Evolutionary conservation across 768 basidiomycete genomes (phyloP), one percentile per base, ranked within the genome.

Genomic region (Leccinellum luteum): DNA sequence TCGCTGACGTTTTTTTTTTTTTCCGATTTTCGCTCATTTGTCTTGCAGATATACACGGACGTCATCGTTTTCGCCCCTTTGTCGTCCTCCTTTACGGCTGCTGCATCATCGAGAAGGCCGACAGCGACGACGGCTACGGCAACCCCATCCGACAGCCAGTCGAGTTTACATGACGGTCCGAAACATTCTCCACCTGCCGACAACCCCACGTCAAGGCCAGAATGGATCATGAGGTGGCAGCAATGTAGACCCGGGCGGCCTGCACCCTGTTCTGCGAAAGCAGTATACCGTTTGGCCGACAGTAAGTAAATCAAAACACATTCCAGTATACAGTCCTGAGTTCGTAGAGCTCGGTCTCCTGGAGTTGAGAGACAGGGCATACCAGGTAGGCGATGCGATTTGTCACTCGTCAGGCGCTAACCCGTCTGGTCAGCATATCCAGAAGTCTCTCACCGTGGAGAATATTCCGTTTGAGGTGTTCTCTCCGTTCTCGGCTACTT

Each of bases 401-500:
- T 15, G 6, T 51, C 50, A 31, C 14, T 14, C 3, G 2, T 15
- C 14, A 17, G 34, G 19, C 17, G 68, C 48, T 63, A 17, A 63
- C 27, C 28, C 6, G 54, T 38, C 31, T 54, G 44, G 35, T 32
- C 52, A 91, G 83, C 87, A 93, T 69, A 94, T 95, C 47, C 75
- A 85, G 60, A 86, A 84, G 59, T 85, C 85, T 0, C 79, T 95
- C 47, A 86, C 85, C 0, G 82, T 89, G 13, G 82, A 88, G 14
- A 94, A 93, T 69, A 87, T 94, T 52, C 87, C 89, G 2, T 86
- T 88, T 62, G 92, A 95, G 68, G 85, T 89, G 35, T 95, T 95
- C 67, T 90, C 89, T 12, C 84, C 86, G 0, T 94, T 95, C 74
- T 86, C 90, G 6, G 87, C 88, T 6, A 84, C 85, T 0, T 94